A percentile compares a stretch with the other conserved stretches of the same genome.
Evolutionary conservation across 2,329 filamentous ascomycete species (phyloP).

Genomic region (Diplocarpon rosae): DNA sequence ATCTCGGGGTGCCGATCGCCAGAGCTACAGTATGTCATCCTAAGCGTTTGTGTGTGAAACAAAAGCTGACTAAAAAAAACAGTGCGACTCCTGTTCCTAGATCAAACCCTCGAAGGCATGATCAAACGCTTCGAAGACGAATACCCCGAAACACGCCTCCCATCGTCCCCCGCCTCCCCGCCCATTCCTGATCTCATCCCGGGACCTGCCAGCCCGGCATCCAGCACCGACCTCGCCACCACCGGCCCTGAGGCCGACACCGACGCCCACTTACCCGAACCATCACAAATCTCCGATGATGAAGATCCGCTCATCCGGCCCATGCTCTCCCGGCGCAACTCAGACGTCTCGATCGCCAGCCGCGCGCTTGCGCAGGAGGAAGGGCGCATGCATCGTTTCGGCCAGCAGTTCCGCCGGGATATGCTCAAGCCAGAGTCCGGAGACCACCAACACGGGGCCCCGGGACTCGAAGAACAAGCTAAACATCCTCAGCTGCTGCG

Average conservation of each 20-base stretch:
- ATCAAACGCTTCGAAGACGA: slow-evolving; percentile 95
- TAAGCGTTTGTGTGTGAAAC: not conserved
- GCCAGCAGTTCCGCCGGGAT: slow-evolving; percentile 54
- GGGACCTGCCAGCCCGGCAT: slow-evolving; percentile 22
- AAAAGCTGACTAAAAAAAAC: slow-evolving; percentile 26
- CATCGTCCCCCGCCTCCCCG: slow-evolving; percentile 11
- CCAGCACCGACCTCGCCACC: slow-evolving; percentile 24
- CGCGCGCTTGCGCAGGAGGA: slow-evolving; percentile 57
- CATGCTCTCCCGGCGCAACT: slow-evolving; percentile 45
- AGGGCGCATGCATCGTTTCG: slow-evolving; percentile 58
- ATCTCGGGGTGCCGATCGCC: slow-evolving; percentile 57
- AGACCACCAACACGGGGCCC: slow-evolving; percentile 29
- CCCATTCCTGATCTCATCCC: slow-evolving; percentile 10
- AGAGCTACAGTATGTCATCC: slow-evolving; percentile 58
- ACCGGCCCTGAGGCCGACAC: slow-evolving; percentile 1
- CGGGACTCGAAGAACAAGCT: slow-evolving; percentile 28
- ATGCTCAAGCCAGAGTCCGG: slow-evolving; percentile 36
- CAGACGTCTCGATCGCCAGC: slow-evolving; percentile 56
- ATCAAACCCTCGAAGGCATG: slow-evolving; percentile 78
- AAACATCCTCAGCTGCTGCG: slow-evolving; percentile 36
- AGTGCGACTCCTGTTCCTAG: slow-evolving; percentile 76
- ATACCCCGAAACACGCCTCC: slow-evolving; percentile 70
- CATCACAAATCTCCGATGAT: slow-evolving; percentile 29
- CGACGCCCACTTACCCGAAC: slow-evolving; percentile 14
- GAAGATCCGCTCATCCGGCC: slow-evolving; percentile 31